These are phyloP conservation scores for Gyrodon lividus DNA, from an alignment of 768 basidiomycete species.

Conservation along the genomic window DNA sequence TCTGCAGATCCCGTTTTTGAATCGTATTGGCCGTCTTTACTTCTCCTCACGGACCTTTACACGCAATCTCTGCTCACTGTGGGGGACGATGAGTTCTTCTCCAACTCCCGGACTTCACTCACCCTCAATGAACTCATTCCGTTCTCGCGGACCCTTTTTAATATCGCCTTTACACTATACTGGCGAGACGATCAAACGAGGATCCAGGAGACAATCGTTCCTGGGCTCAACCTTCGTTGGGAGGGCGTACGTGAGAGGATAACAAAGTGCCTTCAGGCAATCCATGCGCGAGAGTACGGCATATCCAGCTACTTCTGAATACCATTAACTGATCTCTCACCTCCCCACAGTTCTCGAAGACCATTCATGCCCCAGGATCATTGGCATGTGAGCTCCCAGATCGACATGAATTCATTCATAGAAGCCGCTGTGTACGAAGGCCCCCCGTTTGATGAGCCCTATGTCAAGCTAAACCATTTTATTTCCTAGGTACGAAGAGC, in stretches of 20 bases:
- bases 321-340: conserved; percentile 4
- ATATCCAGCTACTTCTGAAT: neutral
- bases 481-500: conserved; percentile 59
- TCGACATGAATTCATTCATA: conserved; percentile 71
- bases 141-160: conserved; percentile 76
- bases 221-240: conserved; percentile 47
- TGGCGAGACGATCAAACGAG: conserved; percentile 51
- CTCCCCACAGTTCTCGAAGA: conserved; percentile 63
- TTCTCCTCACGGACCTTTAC: conserved; percentile 82
- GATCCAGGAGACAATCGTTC: conserved; percentile 39
- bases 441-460: neutral
- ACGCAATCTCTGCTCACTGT: conserved; percentile 83
- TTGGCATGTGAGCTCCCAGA: conserved; percentile 70
- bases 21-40: conserved; percentile 60
- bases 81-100: conserved; percentile 97
- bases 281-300: conserved; percentile 87
- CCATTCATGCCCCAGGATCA: conserved; percentile 81
- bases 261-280: conserved; percentile 73
- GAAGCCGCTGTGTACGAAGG: conserved; percentile 78
- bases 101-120: conserved; percentile 68
- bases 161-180: conserved; percentile 80
- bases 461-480: neutral
- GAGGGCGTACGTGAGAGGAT: conserved; percentile 73
- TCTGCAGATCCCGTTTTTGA: conserved; percentile 44
- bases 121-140: conserved; percentile 75